Evolutionary conservation across 176 grass and related monocot genomes (phyloP).

Genomic region (Neostapfia colusana): DNA sequence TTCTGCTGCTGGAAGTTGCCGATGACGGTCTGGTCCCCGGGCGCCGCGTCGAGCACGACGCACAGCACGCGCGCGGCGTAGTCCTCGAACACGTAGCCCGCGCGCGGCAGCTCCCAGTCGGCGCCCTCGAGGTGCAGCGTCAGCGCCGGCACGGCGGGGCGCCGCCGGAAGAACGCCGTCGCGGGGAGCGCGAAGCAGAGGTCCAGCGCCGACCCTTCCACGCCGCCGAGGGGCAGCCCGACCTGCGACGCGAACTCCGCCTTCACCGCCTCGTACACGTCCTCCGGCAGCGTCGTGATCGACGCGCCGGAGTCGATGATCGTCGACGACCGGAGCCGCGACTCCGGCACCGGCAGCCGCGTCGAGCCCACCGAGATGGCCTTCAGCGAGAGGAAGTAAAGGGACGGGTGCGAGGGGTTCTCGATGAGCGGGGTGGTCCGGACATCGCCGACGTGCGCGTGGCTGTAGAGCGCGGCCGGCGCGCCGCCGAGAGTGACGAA

Average conservation of each 20-base stretch:
- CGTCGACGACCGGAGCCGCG: constrained; percentile 30
- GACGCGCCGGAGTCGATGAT: constrained; percentile 86
- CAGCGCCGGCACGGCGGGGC: constrained; percentile 53
- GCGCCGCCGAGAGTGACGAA: constrained; percentile 68
- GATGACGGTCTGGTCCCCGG: constrained; percentile 57
- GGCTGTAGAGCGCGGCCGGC: constrained; percentile 34
- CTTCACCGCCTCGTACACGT: constrained; percentile 57
- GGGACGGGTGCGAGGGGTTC: constrained; percentile 49
- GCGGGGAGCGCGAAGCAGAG: constrained; percentile 62
- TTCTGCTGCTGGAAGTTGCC: constrained; percentile 97
- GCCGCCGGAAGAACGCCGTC: constrained; percentile 6
- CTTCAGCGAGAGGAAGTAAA: constrained; percentile 63
- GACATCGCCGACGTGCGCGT: constrained; percentile 4
- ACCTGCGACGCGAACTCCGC: constrained; percentile 61
- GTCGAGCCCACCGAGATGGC: constrained; percentile 61
- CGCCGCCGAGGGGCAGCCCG: constrained; percentile 30
- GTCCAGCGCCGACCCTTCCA: constrained; percentile 46
- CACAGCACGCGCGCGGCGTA: constrained; percentile 56
- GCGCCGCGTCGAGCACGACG: constrained; percentile 59
- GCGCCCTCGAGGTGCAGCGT: constrained; percentile 81
- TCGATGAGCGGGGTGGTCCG: constrained; percentile 46
- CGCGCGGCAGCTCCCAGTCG: constrained; percentile 66
- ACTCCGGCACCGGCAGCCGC: constrained; percentile 43
- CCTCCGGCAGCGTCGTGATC: constrained; percentile 55
- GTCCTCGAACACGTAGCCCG: constrained; percentile 64